phyloP scores from a whole-genome alignment of 371 early-diverging fungal species.

The Capillidium heterosporum region DNA sequence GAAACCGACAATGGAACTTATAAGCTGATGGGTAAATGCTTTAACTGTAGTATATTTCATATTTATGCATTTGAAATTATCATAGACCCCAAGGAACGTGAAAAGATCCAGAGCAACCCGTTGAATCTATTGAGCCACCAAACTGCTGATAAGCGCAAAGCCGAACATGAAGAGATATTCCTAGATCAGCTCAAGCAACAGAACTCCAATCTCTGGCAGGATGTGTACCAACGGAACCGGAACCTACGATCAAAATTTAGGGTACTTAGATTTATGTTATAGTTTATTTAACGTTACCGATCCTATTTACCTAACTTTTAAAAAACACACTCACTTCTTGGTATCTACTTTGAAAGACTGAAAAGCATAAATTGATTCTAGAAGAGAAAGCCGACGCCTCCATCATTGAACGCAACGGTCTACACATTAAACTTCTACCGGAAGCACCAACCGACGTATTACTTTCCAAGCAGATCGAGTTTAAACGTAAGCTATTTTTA shows the following conservation, averaged over 20 bases:
- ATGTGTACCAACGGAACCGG: constrained; percentile 56
- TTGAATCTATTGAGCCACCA: constrained; percentile 51
- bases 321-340: too few relatives aligned
- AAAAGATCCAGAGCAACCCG: constrained; percentile 35
- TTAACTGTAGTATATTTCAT: constrained; percentile 1
- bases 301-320: not conserved
- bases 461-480: constrained; percentile 7
- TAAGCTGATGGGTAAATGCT: constrained; percentile 20
- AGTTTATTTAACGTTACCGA: not conserved
- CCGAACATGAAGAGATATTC: constrained; percentile 23
- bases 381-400: constrained; percentile 10
- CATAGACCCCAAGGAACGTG: constrained; percentile 31
- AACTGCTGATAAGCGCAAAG: constrained; percentile 27
- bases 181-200: constrained; percentile 35
- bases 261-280: constrained; percentile 9
- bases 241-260: constrained; percentile 49
- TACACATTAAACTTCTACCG: constrained; percentile 11
- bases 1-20: constrained; percentile 52
- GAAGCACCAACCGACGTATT: constrained; percentile 11
- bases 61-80: not conserved
- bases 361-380: not conserved
- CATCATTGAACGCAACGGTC: constrained; percentile 12
- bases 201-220: constrained; percentile 47
- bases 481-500: constrained; percentile 10
- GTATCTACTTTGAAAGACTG: not conserved